These are phyloP conservation scores for Spirogloea muscicola DNA, from an alignment of 139 green algal genomes.

Conservation along the genomic window DNA sequence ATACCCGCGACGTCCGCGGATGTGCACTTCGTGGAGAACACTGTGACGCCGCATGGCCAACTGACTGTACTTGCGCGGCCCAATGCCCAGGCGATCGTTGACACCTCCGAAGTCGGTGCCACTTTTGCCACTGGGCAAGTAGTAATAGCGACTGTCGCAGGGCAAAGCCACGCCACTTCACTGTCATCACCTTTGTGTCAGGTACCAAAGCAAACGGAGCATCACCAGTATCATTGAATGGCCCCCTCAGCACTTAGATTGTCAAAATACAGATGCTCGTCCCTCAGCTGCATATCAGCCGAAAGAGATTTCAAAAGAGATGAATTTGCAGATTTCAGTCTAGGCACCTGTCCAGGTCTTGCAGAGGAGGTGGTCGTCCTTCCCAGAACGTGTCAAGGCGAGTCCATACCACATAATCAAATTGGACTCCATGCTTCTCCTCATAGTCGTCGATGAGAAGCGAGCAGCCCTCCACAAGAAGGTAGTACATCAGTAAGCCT, in stretches of 20 bases:
- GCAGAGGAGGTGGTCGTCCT: neutral
- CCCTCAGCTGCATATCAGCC: no score
- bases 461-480: constrained; percentile 32
- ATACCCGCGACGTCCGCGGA: no score
- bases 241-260: no score
- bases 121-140: no score
- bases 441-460: constrained; percentile 22
- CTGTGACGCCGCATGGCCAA: neutral
- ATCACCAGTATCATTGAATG: no score
- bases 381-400: constrained; percentile 39
- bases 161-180: no score
- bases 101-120: constrained; percentile 21
- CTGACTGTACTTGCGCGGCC: neutral
- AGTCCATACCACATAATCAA: constrained; percentile 23
- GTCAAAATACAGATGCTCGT: no score
- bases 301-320: no score
- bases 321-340: constrained; percentile 18
- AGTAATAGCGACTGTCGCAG: no score
- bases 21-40: constrained; percentile 14
- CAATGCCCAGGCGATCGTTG: constrained; percentile 41
- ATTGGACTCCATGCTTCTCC: constrained; percentile 7
- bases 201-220: no score
- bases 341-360: neutral
- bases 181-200: no score
- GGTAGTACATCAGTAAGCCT: constrained; percentile 44